phyloP scores from a whole-genome alignment of 2,329 filamentous ascomycete species.

The Phyllosticta capitalensis region DNA sequence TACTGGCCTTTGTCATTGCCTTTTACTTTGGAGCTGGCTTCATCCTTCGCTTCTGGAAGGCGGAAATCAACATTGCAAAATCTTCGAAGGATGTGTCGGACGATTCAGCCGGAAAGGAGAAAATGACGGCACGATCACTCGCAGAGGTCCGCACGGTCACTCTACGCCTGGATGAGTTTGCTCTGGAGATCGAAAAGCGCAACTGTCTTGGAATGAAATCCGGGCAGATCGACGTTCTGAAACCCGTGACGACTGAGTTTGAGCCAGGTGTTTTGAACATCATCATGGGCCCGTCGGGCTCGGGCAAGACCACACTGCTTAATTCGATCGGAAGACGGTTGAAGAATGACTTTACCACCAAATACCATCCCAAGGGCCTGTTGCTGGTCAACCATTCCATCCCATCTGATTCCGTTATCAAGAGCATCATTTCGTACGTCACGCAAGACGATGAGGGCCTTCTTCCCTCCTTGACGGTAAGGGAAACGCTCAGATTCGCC shows the following conservation, averaged over 20 bases:
- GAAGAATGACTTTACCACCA: constrained; percentile 50
- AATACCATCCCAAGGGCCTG: constrained; percentile 51
- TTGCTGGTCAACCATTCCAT: constrained; percentile 61
- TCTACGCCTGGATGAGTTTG: constrained; percentile 55
- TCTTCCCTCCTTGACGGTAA: constrained; percentile 63
- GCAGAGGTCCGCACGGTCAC: constrained; percentile 51
- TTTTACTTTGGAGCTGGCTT: constrained; percentile 54
- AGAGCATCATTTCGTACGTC: constrained; percentile 66
- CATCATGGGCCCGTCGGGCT: constrained; percentile 72
- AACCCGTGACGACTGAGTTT: constrained; percentile 58
- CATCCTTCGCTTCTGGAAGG: constrained; percentile 53
- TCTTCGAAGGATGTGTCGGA: constrained; percentile 47
- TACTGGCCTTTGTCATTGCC: constrained; percentile 52
- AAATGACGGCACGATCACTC: constrained; percentile 47
- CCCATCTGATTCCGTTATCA: constrained; percentile 58
- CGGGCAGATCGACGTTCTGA: constrained; percentile 45
- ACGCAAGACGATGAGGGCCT: constrained; percentile 71
- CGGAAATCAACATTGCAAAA: constrained; percentile 61
- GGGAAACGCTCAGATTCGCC: constrained; percentile 59
- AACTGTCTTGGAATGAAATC: constrained; percentile 40
- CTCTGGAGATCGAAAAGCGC: constrained; percentile 55
- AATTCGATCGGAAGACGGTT: constrained; percentile 64
- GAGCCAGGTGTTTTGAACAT: constrained; percentile 60
- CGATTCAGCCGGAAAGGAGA: constrained; percentile 60
- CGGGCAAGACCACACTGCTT: constrained; percentile 65